These are phyloP conservation scores for Urochloa ruziziensis DNA, from an alignment of 176 grass and related monocot species.

Conservation along the genomic window DNA sequence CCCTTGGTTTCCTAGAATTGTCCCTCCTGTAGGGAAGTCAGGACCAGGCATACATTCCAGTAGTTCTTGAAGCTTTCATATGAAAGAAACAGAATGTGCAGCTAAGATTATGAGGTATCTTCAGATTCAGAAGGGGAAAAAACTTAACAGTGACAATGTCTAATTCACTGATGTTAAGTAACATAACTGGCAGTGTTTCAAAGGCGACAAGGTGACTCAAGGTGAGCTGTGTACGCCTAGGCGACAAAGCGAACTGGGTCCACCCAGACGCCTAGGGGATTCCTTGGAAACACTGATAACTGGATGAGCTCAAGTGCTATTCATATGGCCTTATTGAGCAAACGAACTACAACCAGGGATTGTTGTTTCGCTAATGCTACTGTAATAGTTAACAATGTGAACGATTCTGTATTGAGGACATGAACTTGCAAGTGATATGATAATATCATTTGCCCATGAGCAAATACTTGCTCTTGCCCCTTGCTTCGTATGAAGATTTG, in stretches of 20 bases:
- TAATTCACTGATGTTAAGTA: slow-evolving; percentile 14
- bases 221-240: too few relatives aligned
- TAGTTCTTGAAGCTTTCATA: slow-evolving; percentile 85
- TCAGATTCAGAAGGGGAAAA: neutral
- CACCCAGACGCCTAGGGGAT: too few relatives aligned
- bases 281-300: too few relatives aligned
- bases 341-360: neutral
- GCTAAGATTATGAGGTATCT: slow-evolving; percentile 17
- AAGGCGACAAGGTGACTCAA: too few relatives aligned
- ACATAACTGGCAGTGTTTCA: too few relatives aligned
- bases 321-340: slow-evolving; percentile 3
- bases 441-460: neutral
- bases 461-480: neutral
- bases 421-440: slow-evolving; percentile 4
- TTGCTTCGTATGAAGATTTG: slow-evolving; percentile 2
- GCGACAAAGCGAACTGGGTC: too few relatives aligned
- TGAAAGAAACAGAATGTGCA: slow-evolving; percentile 28
- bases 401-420: neutral
- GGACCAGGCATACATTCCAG: slow-evolving; percentile 95
- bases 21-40: slow-evolving; percentile 95
- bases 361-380: neutral
- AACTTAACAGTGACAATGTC: slow-evolving; percentile 1
- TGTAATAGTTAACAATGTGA: slow-evolving; percentile 14
- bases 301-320: neutral
- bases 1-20: slow-evolving; percentile 84